These are phyloP conservation scores for Gloeostereum incarnatum DNA, from an alignment of 768 basidiomycete genomes.

Conservation along the genomic window DNA sequence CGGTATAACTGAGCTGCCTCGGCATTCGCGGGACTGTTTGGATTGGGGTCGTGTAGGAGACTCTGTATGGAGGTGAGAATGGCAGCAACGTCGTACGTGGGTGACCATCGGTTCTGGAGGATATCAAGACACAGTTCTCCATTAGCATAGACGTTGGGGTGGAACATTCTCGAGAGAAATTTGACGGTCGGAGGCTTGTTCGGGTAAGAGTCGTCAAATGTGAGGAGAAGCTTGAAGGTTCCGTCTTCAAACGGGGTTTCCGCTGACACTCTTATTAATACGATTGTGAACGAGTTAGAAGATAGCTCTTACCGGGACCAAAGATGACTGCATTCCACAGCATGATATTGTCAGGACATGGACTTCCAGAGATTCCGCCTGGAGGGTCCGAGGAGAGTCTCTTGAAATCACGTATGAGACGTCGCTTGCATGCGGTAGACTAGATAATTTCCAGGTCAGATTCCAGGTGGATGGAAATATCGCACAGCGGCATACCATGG, in stretches of 20 bases:
- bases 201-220: slow-evolving; percentile 96
- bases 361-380: slow-evolving; percentile 92
- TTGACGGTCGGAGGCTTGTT: slow-evolving; percentile 98
- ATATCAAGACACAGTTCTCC: slow-evolving; percentile 98
- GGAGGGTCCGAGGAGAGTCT: slow-evolving; percentile 91
- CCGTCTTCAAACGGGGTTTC: slow-evolving; percentile 99
- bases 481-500: no score
- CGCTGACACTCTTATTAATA: slow-evolving; percentile 45
- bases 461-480: no score
- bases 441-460: no score
- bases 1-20: slow-evolving; percentile 96
- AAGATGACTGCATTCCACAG: slow-evolving; percentile 99
- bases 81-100: slow-evolving; percentile 97
- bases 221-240: slow-evolving; percentile 92
- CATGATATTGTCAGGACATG: slow-evolving; percentile 98
- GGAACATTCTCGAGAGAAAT: slow-evolving; percentile 97
- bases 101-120: slow-evolving; percentile 97
- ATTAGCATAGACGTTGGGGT: slow-evolving; percentile 97
- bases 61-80: slow-evolving; percentile 96
- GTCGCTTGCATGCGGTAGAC: slow-evolving; percentile 92
- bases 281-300: slow-evolving; percentile 2
- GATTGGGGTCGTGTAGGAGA: slow-evolving; percentile 95
- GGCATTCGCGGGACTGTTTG: slow-evolving; percentile 96
- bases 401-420: slow-evolving; percentile 98
- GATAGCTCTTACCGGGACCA: slow-evolving; percentile 68